Percentiles rank a stretch among this genome's conserved stretches.
phyloP scores from a whole-genome alignment of 2,329 filamentous ascomycete genomes.

The Neonectria sp. region DNA sequence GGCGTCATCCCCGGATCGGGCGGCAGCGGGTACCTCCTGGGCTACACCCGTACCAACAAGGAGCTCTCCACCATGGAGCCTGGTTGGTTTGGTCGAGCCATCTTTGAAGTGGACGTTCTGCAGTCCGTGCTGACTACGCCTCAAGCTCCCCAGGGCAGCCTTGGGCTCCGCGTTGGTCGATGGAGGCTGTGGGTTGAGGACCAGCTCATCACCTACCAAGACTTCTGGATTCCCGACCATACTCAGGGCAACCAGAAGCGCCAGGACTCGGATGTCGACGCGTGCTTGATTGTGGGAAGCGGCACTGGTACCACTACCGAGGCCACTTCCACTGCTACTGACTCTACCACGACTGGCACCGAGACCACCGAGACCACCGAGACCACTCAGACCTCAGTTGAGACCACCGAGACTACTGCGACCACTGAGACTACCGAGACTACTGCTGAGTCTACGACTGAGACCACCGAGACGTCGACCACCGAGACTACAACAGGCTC shows the following conservation, averaged over 20 bases:
- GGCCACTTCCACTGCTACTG: slow-evolving; percentile 5
- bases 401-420: not conserved
- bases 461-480: not conserved
- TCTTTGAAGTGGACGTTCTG: slow-evolving; percentile 32
- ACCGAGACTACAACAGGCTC: not conserved
- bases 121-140: slow-evolving; percentile 17
- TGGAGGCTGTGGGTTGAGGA: slow-evolving; percentile 44
- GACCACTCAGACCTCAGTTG: not conserved
- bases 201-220: slow-evolving; percentile 29
- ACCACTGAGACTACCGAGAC: slow-evolving; percentile 2
- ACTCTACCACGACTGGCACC: not conserved
- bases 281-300: slow-evolving; percentile 25
- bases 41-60: slow-evolving; percentile 27
- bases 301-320: not conserved
- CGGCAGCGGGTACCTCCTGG: slow-evolving; percentile 11
- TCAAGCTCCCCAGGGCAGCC: not conserved
- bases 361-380: slow-evolving; percentile 7
- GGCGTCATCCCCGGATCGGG: slow-evolving; percentile 32
- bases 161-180: slow-evolving; percentile 15
- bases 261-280: slow-evolving; percentile 13
- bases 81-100: slow-evolving; percentile 25
- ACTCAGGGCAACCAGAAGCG: slow-evolving; percentile 20
- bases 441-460: not conserved
- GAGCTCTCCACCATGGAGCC: slow-evolving; percentile 12
- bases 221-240: slow-evolving; percentile 24